These are phyloP conservation scores for Moricandia moricandioides DNA, from an alignment of 345 rosid genomes.

Conservation along the genomic window DNA sequence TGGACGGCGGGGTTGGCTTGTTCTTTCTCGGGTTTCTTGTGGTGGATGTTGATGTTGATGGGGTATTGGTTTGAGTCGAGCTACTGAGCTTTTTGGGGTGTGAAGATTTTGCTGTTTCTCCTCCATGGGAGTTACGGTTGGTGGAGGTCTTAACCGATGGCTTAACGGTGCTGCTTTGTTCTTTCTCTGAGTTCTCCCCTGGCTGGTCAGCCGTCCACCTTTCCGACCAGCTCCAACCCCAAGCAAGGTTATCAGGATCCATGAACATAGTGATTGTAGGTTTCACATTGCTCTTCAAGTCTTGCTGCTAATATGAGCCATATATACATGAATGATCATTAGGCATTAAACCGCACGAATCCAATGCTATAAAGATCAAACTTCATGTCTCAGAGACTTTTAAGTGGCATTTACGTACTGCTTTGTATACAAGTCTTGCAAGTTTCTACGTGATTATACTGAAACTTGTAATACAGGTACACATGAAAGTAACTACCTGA, in stretches of 20 bases:
- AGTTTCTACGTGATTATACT: background rate
- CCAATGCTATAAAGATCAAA: slow-evolving; percentile 3
- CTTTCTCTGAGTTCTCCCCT: slow-evolving; percentile 62
- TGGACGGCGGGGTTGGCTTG: slow-evolving; percentile 40
- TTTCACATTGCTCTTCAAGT: slow-evolving; percentile 60
- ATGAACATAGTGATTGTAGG: slow-evolving; percentile 53
- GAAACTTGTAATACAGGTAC: background rate
- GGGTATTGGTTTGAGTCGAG: slow-evolving; percentile 40
- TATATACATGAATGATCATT: slow-evolving; percentile 7
- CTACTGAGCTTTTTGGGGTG: slow-evolving; percentile 63
- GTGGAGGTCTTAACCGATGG: slow-evolving; percentile 49
- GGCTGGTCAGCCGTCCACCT: slow-evolving; percentile 89
- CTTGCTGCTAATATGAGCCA: slow-evolving; percentile 51
- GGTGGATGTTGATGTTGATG: slow-evolving; percentile 50
- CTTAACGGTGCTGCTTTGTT: slow-evolving; percentile 41
- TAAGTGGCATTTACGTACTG: background rate
- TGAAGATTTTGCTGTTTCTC: slow-evolving; percentile 62
- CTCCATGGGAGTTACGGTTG: slow-evolving; percentile 42
- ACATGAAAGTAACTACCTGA: slow-evolving; percentile 58
- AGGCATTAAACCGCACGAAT: background rate
- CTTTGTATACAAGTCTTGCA: background rate
- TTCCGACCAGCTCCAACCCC: slow-evolving; percentile 99
- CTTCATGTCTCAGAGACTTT: background rate
- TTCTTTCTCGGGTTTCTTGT: slow-evolving; percentile 55
- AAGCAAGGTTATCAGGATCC: slow-evolving; percentile 72